Base-by-base conservation (phyloP, 371 early-diverging fungal species). In the Mucor racemosus region DNA sequence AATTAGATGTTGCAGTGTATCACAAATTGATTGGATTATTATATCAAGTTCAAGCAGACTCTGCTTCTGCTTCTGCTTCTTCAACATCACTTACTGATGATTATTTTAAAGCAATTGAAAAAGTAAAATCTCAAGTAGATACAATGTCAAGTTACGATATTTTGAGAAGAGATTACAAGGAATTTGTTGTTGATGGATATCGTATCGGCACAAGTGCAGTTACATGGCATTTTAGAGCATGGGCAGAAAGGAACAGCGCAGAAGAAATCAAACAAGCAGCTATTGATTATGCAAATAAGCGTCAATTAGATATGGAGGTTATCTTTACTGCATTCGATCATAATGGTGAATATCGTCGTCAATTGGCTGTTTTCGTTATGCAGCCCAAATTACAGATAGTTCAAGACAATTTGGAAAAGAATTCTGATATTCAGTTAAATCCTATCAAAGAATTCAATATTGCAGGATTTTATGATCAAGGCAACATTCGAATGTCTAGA, bases 81-180 rank as follows among this genome's bases (percentile, higher is more conserved):
- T 21, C 50, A 1, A 50, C 50, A 11, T 26, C 26, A 13, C 50
- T 50, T 7, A 50, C 50, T 19, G 50, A 50, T 11, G 59, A 63
- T 8, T 77, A 85, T 57, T 90, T 79, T 59, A 57, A 76, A 9
- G 64, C 64, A 0, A 84, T 93, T 46, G 86, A 88, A 40, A 46
- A 58, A 3, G 90, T 88, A 15, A 90, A 89, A 54, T 74, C 72
- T 10, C 78, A 83, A 58, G 80, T 89, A 13, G 70, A 84, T 26
- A 66, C 71, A 14, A 80, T 92, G 36, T 67, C 84, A 4, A 75
- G 64, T 17, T 68, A 71, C 19, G 88, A 92, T 65, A 79, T 94
- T 1, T 68, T 94, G 41, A 76, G 89, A n/a, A 88, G 88, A 64
- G 94, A 94, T 73, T 94, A 92, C 76, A 94, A 94, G 73, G 88